Evolutionary conservation across 176 grass and related monocot species (phyloP), one percentile per base, ranked within the genome.

Genomic region (Areca catechu): DNA sequence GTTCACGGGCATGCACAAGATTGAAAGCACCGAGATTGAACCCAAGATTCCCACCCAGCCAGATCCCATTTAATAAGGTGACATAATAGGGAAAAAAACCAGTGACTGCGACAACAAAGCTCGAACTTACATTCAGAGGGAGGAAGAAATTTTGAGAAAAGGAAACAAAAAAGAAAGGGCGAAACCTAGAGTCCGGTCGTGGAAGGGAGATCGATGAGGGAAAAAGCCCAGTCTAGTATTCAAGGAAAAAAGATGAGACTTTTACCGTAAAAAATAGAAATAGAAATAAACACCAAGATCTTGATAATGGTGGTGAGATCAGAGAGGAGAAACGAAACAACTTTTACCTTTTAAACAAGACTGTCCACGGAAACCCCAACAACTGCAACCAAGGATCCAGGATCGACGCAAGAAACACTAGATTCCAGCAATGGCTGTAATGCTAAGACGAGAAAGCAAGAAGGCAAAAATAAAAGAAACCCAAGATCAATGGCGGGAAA

Each of bases 381-480:
- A 21, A 24, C 19, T 4, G 50, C 49, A 19, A 22, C 57, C 7
- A 22, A 53, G 18, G 47, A 16, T 22, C 10, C 47, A 23, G 50
- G 15, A 20, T 16, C 16, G 16, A 65, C 4, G 50, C 20, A 21
- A 23, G 20, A 51, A 65, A 65, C 21, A 7, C 17, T 47, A n/a
- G 5, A 58, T 28, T 16, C 48, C 12, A 7, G 23, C 1, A 16
- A 67, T 54, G 49, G 9, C 34, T 9, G 34, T 12, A 43, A 43
- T 34, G 34, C 10, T 10, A 43, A 67, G 20, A 9, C n/a, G 30
- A 63, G 34, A 20, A 43, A 64, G 34, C 60, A 74, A 78, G 19
- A 17, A 15, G 21, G 22, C 7, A 17, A n/a, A 66, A 29, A 29
- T 9, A 43, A 43, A 43, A 43, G 52, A 54, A 57, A 21, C 16